These are phyloP conservation scores for Lotus japonicus DNA, from an alignment of 306 rosid genomes.

Conservation along the genomic window DNA sequence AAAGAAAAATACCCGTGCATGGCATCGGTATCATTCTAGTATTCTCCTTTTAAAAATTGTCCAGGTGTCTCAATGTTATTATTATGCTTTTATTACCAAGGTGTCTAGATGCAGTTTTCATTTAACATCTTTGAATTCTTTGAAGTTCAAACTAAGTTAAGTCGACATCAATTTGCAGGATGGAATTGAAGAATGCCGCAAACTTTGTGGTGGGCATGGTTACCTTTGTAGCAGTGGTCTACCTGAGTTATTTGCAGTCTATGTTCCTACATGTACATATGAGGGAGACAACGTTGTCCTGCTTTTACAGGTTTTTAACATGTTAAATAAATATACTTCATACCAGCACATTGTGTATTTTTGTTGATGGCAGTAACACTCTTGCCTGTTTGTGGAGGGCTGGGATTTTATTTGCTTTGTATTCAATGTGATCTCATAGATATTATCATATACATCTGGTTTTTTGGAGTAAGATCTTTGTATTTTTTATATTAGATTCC, in stretches of 20 bases:
- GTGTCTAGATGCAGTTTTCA: neutral
- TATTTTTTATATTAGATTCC: neutral
- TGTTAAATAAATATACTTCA: slow-evolving; percentile 11
- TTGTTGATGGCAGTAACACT: neutral
- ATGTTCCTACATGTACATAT: slow-evolving; percentile 93
- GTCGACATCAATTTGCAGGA: slow-evolving; percentile 47
- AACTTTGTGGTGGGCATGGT: slow-evolving; percentile 96
- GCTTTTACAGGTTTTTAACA: slow-evolving; percentile 68
- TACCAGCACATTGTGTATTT: neutral
- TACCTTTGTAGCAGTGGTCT: slow-evolving; percentile 95
- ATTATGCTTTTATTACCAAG: neutral
- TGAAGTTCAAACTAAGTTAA: neutral
- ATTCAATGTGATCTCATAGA: neutral
- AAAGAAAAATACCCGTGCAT: too few relatives aligned
- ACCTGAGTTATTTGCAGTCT: slow-evolving; percentile 97
- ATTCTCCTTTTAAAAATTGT: neutral
- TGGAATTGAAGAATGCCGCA: slow-evolving; percentile 92
- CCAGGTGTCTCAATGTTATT: slow-evolving; percentile 20
- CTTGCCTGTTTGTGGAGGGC: slow-evolving; percentile 2
- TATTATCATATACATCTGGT: neutral
- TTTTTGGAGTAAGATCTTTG: neutral
- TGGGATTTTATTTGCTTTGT: slow-evolving; percentile 4
- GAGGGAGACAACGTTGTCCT: slow-evolving; percentile 95
- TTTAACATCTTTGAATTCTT: neutral
- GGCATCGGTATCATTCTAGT: too few relatives aligned